Base-by-base conservation (phyloP, 352 stramenopile genomes). In the Achlya hypogyna region DNA sequence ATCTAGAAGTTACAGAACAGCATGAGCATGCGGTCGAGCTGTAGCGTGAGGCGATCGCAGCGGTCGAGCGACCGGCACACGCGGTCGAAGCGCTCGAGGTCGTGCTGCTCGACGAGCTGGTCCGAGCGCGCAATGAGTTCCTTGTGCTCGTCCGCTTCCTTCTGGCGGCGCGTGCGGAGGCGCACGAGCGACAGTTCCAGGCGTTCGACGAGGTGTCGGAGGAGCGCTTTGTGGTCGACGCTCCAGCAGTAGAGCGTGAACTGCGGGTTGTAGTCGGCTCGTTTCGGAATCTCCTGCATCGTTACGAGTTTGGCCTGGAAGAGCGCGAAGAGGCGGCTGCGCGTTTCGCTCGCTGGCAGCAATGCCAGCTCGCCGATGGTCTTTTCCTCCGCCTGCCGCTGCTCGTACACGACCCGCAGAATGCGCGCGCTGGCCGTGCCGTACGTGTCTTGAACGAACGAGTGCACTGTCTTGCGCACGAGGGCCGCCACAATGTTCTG, bases 231-330 rank as follows among this genome's bases (percentile, higher is more conserved):
- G 53, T 86, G 76, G 65, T 95, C 80, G 28, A 93, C 79, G 0
- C 83, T 92, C 86, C 86, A 95, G 69, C 78, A 91, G 66, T 87
- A 95, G 49, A 95, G 74, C 16, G 86, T 95, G 66, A 90, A 92
- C 49, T 85, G 83, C n/a, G 86, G 86, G 63, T 93, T 95, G 64
- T 95, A 86, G 69, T 95, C 86, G 8, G 84, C 82, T 23, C 86
- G 84, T 74, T 95, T 93, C 9, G 86, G 81, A 32, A 95, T 89
- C 67, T 95, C 86, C 69, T 95, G 86, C 65, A 95, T 71, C 72
- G 89, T 84, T 27, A 91, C 72, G 53, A 95, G 65, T 31, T 82
- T 78, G 67, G 91, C 85, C 16, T 72, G 72, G 60, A 88, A 87
- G 60, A 95, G 69, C 68, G 91, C 83, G 66, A 92, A 95, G 25